A percentile compares a stretch with the other conserved stretches of the same genome.
Conservation (phyloP, 1,284 basidiomycete genomes). For the Ustilago cynodontis region DNA sequence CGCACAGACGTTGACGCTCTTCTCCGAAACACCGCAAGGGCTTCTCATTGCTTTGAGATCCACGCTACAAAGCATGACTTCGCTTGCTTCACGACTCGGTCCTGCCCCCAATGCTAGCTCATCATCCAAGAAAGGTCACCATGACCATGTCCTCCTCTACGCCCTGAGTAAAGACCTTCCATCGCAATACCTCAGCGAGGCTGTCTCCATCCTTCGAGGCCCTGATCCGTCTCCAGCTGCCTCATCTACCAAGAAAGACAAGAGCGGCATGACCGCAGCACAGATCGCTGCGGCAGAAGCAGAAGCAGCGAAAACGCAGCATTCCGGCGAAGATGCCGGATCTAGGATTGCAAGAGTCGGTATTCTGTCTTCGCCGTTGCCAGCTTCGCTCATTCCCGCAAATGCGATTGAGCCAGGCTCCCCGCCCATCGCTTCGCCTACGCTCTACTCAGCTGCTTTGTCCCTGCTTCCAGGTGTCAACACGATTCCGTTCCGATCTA, state of each 20-base stretch:
- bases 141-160: conserved; percentile 56
- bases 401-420: conserved; percentile 39
- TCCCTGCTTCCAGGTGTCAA: conserved; percentile 50
- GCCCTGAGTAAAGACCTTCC: conserved; percentile 60
- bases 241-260: conserved; percentile 7
- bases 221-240: conserved; percentile 15
- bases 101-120: conserved; percentile 23
- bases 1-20: conserved; percentile 56
- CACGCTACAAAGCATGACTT: conserved; percentile 51
- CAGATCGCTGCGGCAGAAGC: conserved; percentile 30
- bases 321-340: conserved; percentile 7
- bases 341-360: conserved; percentile 47
- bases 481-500: conserved; percentile 55
- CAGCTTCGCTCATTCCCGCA: conserved; percentile 47
- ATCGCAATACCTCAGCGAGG: conserved; percentile 39
- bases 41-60: conserved; percentile 53
- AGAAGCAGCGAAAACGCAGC: conserved; percentile 5
- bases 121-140: conserved; percentile 11
- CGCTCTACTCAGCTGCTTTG: conserved; percentile 52
- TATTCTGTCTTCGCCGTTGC: conserved; percentile 50
- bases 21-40: conserved; percentile 50
- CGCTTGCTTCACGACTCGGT: conserved; percentile 29
- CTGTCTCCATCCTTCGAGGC: conserved; percentile 50
- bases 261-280: conserved; percentile 29
- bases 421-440: conserved; percentile 32